A percentile compares a stretch with the other conserved stretches of the same genome.
These are phyloP conservation scores for Apophysomyces sp. DNA, from an alignment of 371 early-diverging fungal species.

Conservation along the genomic window DNA sequence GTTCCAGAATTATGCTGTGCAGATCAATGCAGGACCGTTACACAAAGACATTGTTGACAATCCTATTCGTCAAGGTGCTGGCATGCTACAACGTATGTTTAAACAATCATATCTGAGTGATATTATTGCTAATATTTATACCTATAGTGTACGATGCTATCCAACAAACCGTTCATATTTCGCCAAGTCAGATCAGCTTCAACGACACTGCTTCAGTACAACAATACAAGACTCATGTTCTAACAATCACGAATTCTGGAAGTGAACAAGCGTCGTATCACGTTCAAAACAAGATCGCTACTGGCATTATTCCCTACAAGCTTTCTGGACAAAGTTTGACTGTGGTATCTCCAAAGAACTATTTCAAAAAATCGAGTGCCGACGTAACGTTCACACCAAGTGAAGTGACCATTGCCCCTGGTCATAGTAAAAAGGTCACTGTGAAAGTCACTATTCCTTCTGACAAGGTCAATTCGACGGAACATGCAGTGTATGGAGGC, in stretches of 20 bases:
- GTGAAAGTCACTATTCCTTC: not conserved
- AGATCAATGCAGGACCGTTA: constrained; percentile 15
- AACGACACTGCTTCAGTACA: constrained; percentile 59
- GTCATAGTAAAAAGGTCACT: not conserved
- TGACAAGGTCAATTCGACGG: not conserved
- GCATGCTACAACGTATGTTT: constrained; percentile 64
- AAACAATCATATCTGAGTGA: not conserved
- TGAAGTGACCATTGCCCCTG: not conserved
- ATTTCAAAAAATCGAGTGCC: not conserved
- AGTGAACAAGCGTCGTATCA: not conserved
- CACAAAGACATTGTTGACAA: constrained; percentile 29
- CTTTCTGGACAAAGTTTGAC: not conserved
- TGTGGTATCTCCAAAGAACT: not conserved
- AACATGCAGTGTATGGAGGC: not conserved
- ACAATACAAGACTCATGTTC: constrained; percentile 5
- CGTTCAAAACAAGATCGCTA: not conserved
- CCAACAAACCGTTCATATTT: constrained; percentile 43
- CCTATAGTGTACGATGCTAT: constrained; percentile 56
- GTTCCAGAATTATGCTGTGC: constrained; percentile 52
- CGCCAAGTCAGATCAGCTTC: constrained; percentile 67
- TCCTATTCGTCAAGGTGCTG: constrained; percentile 69
- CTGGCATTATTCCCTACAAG: not conserved
- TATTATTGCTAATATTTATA: not conserved
- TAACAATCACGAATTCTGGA: not conserved
- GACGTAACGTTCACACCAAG: not conserved